A percentile compares a stretch with the other conserved stretches of the same genome.
Evolutionary conservation across 192 early-diverging fungal genomes (phyloP).

Genomic region (Coemansia sp.): DNA sequence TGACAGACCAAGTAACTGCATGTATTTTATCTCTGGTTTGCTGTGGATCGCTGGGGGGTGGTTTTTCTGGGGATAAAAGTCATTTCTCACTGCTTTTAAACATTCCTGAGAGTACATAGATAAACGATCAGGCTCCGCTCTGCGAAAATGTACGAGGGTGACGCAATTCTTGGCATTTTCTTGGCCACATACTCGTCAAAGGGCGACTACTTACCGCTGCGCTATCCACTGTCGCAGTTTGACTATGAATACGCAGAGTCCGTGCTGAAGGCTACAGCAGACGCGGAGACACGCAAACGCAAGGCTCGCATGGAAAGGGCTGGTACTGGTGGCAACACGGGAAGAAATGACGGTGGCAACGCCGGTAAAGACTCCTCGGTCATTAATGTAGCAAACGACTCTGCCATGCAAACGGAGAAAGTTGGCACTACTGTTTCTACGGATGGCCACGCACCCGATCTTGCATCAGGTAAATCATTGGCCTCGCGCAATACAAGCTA

Average conservation of each 20-base stretch:
- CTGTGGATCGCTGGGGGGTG: neutral
- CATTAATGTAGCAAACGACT: neutral
- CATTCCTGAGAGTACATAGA: neutral
- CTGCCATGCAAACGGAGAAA: neutral
- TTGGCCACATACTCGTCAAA: conserved; percentile 56
- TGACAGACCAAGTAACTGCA: neutral
- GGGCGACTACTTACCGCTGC: conserved; percentile 51
- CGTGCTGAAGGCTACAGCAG: conserved; percentile 19
- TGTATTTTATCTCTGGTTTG: neutral
- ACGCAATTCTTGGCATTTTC: conserved; percentile 50
- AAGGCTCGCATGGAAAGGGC: conserved; percentile 8
- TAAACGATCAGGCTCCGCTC: neutral
- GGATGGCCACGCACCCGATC: neutral
- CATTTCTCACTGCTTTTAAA: no score
- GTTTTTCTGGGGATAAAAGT: no score
- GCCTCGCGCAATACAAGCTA: conserved; percentile 31
- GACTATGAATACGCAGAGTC: conserved; percentile 39
- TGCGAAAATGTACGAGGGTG: conserved; percentile 22
- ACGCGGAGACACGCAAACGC: conserved; percentile 7
- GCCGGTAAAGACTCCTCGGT: neutral
- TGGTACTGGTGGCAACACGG: neutral
- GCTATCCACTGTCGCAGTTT: conserved; percentile 35
- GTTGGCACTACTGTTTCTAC: neutral
- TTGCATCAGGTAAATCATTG: conserved; percentile 5
- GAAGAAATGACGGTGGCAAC: neutral